Evolutionary conservation across 495 filamentous ascomycete genomes (phyloP).

Genomic region (Neurospora sp.): DNA sequence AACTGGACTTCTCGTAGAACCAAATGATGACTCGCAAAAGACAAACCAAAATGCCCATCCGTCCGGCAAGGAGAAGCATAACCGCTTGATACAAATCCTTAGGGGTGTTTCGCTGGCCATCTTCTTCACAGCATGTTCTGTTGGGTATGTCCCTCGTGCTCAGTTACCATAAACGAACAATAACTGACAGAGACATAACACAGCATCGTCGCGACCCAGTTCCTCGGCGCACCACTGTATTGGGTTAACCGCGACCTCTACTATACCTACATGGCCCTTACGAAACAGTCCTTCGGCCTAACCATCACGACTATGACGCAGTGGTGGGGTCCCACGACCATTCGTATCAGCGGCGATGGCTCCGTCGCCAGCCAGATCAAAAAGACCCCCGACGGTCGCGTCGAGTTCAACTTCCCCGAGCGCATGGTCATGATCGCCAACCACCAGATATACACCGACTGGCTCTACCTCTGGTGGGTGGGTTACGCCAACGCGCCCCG

Average conservation of each 20-base stretch:
- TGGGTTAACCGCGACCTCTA: conserved; percentile 58
- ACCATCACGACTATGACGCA: conserved; percentile 66
- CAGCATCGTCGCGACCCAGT: conserved; percentile 54
- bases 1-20: background rate
- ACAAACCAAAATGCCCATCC: conserved; percentile 36
- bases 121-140: conserved; percentile 53
- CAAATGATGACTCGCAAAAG: background rate
- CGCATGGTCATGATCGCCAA: conserved; percentile 73
- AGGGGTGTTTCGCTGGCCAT: conserved; percentile 51
- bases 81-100: conserved; percentile 50
- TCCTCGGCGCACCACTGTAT: conserved; percentile 61
- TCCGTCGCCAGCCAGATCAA: conserved; percentile 60
- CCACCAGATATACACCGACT: conserved; percentile 84
- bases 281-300: conserved; percentile 67
- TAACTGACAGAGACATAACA: background rate
- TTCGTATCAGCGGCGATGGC: conserved; percentile 67
- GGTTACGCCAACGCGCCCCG: conserved; percentile 56
- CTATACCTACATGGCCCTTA: conserved; percentile 68
- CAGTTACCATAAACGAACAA: conserved; percentile 2
- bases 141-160: conserved; percentile 24
- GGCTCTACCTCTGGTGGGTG: conserved; percentile 84
- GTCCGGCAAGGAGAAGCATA: conserved; percentile 58
- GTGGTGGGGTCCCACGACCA: conserved; percentile 69
- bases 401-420: conserved; percentile 67
- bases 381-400: conserved; percentile 51